Base-by-base conservation (phyloP, 73 alveolate genomes). In the Tetrahymena elliotti region DNA sequence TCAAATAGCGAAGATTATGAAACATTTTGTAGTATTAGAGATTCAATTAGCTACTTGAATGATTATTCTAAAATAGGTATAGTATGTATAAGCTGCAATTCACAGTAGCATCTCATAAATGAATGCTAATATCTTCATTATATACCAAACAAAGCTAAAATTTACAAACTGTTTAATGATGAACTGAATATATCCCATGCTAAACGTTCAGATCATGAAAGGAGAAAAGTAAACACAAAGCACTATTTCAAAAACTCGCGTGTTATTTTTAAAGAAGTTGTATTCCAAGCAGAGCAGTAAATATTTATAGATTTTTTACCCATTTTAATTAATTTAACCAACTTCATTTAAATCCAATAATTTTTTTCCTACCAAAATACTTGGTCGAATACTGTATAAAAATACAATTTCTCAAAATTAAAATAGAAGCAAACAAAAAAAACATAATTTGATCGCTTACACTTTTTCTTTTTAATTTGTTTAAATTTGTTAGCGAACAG, bases 1-100 rank as follows among this genome's bases (percentile, higher is more conserved):
- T 40, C 52, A 10, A 84, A 40, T 47, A 13, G 83, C 39, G 52
- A 38, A 18, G 96, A 94, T 82, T 94, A 94, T 39, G 96, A 94
- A 88, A 88, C 84, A 33, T 94, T 88, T 35, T 94, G 88, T 16
- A 68, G 88, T 11, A 68, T 68, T 10, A n/a, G 88, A 68, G 88
- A 68, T 68, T 68, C 88, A 7, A 68, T 68, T 7, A 68, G 88
- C 36, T 68, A 68, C n/a, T 68, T 68, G 22, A 68, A 68, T 68
- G 88, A 68, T 31, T 68, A 68, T 68, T 68, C 88, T 4, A 68
- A 68, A 68, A 68, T 68, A 68, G 88, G 88, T 3, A 3, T 27
- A 31, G 34, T 35, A n/a, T 68, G 88, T 68, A 3, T 68, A 18
- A 68, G 88, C 18, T 68, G 88, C 38, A 68, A 31, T 31, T 68